Evolutionary conservation across 768 basidiomycete genomes (phyloP).

Genomic region (Termitomyces heimii): DNA sequence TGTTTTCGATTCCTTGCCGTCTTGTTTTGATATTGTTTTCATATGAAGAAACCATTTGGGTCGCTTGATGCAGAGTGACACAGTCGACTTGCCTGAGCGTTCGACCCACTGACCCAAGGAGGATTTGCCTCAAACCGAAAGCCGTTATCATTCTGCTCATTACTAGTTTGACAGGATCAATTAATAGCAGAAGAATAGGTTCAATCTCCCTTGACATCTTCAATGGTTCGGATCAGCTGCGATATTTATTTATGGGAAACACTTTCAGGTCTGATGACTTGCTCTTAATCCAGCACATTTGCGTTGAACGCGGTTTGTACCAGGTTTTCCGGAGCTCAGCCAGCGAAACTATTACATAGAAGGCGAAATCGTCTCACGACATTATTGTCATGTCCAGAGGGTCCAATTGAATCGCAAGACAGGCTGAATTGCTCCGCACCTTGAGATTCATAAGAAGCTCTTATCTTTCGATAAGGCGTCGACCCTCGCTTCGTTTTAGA

Average conservation of each 20-base stretch:
- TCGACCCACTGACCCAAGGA: neutral
- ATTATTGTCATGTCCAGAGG: neutral
- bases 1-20: neutral
- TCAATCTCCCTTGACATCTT: neutral
- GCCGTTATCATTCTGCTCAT: neutral
- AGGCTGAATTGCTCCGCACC: neutral
- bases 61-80: too few species aligned
- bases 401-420: too few species aligned
- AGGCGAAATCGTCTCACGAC: neutral
- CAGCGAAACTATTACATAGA: neutral
- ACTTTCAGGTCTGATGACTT: neutral
- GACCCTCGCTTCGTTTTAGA: neutral
- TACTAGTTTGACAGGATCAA: neutral
- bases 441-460: neutral
- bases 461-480: neutral
- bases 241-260: neutral
- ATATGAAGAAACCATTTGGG: neutral
- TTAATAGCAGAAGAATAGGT: neutral
- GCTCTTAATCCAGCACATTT: neutral
- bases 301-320: neutral
- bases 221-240: neutral
- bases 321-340: neutral
- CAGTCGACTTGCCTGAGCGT: too few species aligned
- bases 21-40: neutral
- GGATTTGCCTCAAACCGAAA: slow-evolving; percentile 13